A percentile compares a stretch with the other conserved stretches of the same genome.
Conservation (phyloP, 352 stramenopile species). For the Detonula confervacea region DNA sequence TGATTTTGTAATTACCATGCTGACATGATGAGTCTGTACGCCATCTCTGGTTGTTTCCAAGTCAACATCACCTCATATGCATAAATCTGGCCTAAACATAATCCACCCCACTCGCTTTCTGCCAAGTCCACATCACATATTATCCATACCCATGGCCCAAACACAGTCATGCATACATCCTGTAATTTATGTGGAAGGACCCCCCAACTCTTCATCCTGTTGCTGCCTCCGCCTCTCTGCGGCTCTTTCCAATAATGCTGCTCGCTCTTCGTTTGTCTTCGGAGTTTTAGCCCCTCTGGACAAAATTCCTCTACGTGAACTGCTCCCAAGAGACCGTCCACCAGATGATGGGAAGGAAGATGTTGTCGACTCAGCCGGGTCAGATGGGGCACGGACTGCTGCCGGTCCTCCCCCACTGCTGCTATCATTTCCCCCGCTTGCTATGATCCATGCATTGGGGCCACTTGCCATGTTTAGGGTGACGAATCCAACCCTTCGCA, state of each 20-base stretch:
- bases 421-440: constrained; percentile 25
- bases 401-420: constrained; percentile 30
- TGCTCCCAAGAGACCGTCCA: constrained; percentile 58
- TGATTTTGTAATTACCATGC: too few relatives aligned
- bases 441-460: constrained; percentile 39
- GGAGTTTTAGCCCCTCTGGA: constrained; percentile 46
- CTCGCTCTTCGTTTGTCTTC: constrained; percentile 58
- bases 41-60: too few relatives aligned
- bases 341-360: constrained; percentile 56
- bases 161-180: background rate
- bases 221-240: constrained; percentile 57
- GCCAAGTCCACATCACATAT: too few relatives aligned
- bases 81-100: too few relatives aligned
- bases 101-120: too few relatives aligned
- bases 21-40: too few relatives aligned
- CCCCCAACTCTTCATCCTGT: constrained; percentile 28
- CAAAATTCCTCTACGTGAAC: constrained; percentile 41
- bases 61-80: too few relatives aligned
- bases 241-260: constrained; percentile 50
- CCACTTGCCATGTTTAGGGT: constrained; percentile 41
- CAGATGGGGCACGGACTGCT: constrained; percentile 21
- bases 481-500: constrained; percentile 38
- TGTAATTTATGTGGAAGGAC: constrained; percentile 33
- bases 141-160: too few relatives aligned
- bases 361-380: constrained; percentile 41